phyloP scores from a whole-genome alignment of 2,329 filamentous ascomycete genomes.

The Lachnellula subtilissima region DNA sequence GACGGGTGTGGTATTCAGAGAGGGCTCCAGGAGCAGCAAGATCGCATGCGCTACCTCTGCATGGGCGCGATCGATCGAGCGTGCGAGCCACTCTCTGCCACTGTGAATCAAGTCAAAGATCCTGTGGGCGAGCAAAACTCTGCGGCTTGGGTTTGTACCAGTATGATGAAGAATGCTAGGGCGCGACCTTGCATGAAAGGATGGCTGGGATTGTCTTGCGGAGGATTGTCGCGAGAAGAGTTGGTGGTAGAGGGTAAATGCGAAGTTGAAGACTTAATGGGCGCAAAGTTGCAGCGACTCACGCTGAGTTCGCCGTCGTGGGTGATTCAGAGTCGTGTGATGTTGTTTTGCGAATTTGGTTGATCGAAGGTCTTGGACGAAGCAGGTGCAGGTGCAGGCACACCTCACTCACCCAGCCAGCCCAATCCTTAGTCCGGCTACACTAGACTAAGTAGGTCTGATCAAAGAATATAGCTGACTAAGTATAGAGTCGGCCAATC shows the following conservation, averaged over 20 bases:
- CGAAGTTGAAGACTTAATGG: background rate
- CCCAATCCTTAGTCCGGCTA: too few relatives aligned
- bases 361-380: background rate
- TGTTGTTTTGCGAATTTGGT: background rate
- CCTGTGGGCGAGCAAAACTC: slow-evolving; percentile 3
- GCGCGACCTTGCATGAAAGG: slow-evolving; percentile 28
- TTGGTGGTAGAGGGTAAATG: background rate
- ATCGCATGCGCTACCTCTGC: slow-evolving; percentile 29
- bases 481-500: too few relatives aligned
- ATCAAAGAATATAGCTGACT: too few relatives aligned
- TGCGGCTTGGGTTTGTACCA: slow-evolving; percentile 11
- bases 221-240: background rate
- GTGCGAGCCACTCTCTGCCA: background rate
- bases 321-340: background rate
- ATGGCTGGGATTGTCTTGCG: slow-evolving; percentile 14
- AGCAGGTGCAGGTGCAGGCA: background rate
- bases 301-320: background rate
- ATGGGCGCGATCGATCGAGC: slow-evolving; percentile 28
- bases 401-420: too few relatives aligned
- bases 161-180: slow-evolving; percentile 21
- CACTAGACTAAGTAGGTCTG: too few relatives aligned
- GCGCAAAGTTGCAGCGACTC: background rate
- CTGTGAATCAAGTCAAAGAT: background rate
- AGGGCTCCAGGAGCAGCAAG: slow-evolving; percentile 17
- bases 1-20: slow-evolving; percentile 2